phyloP scores from a whole-genome alignment of 768 basidiomycete genomes.

The Phylloporus arenicola region DNA sequence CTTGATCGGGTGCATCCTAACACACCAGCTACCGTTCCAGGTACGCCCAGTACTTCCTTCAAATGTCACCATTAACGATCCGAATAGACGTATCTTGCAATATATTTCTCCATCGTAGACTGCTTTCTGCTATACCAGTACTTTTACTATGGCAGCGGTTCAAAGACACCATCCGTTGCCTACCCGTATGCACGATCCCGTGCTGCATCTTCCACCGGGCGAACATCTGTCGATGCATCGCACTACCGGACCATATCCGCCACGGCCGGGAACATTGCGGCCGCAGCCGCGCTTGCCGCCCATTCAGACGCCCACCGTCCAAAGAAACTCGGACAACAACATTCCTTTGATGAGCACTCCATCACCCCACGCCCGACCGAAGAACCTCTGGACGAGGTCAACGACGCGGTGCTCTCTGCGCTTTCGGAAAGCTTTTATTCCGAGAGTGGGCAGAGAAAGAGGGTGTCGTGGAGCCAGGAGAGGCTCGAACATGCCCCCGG shows the following conservation, averaged over 20 bases:
- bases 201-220: slow-evolving; percentile 40
- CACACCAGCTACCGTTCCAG: slow-evolving; percentile 92
- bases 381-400: slow-evolving; percentile 36
- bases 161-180: slow-evolving; percentile 31
- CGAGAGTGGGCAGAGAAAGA: slow-evolving; percentile 54
- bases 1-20: slow-evolving; percentile 85
- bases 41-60: slow-evolving; percentile 38
- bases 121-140: slow-evolving; percentile 71
- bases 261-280: slow-evolving; percentile 68
- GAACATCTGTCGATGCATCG: slow-evolving; percentile 49
- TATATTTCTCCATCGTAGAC: slow-evolving; percentile 87
- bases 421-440: slow-evolving; percentile 77
- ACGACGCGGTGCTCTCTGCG: slow-evolving; percentile 48
- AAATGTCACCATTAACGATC: slow-evolving; percentile 3
- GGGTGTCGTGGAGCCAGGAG: slow-evolving; percentile 69
- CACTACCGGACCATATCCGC: slow-evolving; percentile 66
- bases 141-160: slow-evolving; percentile 58
- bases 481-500: slow-evolving; percentile 43
- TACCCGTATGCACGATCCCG: slow-evolving; percentile 39
- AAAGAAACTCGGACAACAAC: slow-evolving; percentile 25
- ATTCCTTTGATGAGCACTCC: slow-evolving; percentile 16
- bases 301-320: slow-evolving; percentile 45
- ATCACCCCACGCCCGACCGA: slow-evolving; percentile 18
- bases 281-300: slow-evolving; percentile 63
- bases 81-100: slow-evolving; percentile 78